phyloP scores from a whole-genome alignment of 2,329 filamentous ascomycete genomes.

The Mycosphaerelloides madeirae region DNA sequence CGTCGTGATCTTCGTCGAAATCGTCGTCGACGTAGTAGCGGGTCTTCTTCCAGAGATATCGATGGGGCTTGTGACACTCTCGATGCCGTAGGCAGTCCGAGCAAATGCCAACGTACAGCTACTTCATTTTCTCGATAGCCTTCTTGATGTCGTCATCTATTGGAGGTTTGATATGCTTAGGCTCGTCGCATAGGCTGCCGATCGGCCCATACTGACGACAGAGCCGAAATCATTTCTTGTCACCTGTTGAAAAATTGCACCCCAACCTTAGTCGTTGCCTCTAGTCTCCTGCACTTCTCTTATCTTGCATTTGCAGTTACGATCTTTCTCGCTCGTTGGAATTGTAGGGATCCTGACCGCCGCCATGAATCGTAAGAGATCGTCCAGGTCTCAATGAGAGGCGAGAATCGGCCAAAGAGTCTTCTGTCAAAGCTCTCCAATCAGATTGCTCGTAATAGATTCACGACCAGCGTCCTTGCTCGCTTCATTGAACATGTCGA shows the following conservation, averaged over 20 bases:
- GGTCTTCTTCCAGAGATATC: not conserved
- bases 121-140: not conserved
- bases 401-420: not conserved
- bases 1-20: not conserved
- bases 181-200: not conserved
- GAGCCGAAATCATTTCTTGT: too few relatives aligned
- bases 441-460: not conserved
- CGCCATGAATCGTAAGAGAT: not conserved
- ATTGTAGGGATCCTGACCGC: not conserved
- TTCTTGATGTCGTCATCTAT: not conserved
- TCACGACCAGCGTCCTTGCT: not conserved
- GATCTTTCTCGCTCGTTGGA: not conserved
- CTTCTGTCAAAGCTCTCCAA: not conserved
- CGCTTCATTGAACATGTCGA: not conserved
- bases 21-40: not conserved
- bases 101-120: not conserved
- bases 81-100: not conserved
- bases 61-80: not conserved
- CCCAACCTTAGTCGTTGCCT: not conserved
- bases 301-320: not conserved
- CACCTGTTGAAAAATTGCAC: too few relatives aligned
- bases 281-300: not conserved
- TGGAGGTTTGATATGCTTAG: not conserved
- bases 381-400: not conserved
- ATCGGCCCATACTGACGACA: not conserved